These are phyloP conservation scores for Cerioporus squamosus DNA, from an alignment of 1,284 basidiomycete genomes.

Conservation along the genomic window DNA sequence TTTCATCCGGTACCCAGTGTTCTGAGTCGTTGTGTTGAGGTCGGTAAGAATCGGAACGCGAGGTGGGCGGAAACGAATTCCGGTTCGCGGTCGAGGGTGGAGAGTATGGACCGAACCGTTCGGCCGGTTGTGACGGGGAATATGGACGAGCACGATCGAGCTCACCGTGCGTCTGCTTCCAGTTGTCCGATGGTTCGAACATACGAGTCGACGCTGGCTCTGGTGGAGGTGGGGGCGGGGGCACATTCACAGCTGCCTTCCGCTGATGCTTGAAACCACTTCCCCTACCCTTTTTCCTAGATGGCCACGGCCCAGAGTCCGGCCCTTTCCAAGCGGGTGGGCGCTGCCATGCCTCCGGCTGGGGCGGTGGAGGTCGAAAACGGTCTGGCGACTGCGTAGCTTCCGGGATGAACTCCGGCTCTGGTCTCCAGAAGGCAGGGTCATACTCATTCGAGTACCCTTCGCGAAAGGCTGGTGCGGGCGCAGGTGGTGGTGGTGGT, in stretches of 20 bases:
- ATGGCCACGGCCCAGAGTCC: conserved; percentile 34
- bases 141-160: conserved; percentile 16
- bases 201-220: conserved; percentile 56
- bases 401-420: conserved; percentile 44
- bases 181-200: conserved; percentile 72
- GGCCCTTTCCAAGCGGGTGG: conserved; percentile 21
- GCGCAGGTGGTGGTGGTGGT: conserved; percentile 5
- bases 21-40: conserved; percentile 27
- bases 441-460: conserved; percentile 47
- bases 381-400: conserved; percentile 57
- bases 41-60: conserved; percentile 32
- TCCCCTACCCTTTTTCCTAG: conserved; percentile 17
- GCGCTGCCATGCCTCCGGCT: conserved; percentile 36
- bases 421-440: conserved; percentile 38
- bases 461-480: conserved; percentile 43
- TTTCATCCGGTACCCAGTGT: conserved; percentile 23
- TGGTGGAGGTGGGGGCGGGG: conserved; percentile 39
- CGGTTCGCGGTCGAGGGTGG: conserved; percentile 13
- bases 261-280: conserved; percentile 33
- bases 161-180: conserved; percentile 61
- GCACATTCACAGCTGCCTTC: conserved; percentile 26
- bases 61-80: conserved; percentile 26
- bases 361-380: conserved; percentile 41
- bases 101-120: conserved; percentile 30
- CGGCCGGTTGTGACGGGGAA: conserved; percentile 21